These are phyloP conservation scores for Penstemon eatonii DNA, from an alignment of 257 asterid species.

Conservation along the genomic window DNA sequence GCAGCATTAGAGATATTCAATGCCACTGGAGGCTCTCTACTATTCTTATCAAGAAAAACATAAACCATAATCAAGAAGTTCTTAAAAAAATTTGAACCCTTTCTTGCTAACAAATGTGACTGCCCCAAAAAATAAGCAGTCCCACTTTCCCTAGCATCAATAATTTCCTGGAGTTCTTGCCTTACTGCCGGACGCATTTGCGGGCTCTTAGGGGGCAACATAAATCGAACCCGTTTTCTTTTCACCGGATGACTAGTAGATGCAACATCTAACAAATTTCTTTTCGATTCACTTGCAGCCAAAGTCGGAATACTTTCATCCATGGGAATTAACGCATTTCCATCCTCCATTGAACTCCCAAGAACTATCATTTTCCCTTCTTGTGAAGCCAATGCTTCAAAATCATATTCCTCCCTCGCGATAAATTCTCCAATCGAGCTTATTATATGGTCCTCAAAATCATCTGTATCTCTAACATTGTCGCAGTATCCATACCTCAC, in stretches of 20 bases:
- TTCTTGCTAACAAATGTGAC: conserved; percentile 62
- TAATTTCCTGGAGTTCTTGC: conserved; percentile 66
- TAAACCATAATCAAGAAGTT: conserved; percentile 51
- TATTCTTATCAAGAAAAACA: conserved; percentile 71
- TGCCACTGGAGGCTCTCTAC: conserved; percentile 76
- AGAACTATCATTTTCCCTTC: conserved; percentile 73
- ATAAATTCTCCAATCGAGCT: conserved; percentile 81
- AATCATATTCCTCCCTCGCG: conserved; percentile 54
- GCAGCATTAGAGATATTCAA: conserved; percentile 86
- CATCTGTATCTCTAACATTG: conserved; percentile 58
- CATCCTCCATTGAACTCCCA: conserved; percentile 52
- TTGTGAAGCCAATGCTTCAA: conserved; percentile 45
- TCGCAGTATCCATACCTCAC: conserved; percentile 78
- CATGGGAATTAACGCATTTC: conserved; percentile 53
- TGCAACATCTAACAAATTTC: conserved; percentile 32
- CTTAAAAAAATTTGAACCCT: conserved; percentile 70
- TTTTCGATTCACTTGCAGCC: conserved; percentile 29
- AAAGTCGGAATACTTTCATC: conserved; percentile 6
- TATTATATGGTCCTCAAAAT: conserved; percentile 78
- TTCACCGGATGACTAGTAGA: conserved; percentile 27
- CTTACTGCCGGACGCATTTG: conserved; percentile 50
- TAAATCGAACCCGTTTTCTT: conserved; percentile 62
- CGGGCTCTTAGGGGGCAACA: conserved; percentile 63
- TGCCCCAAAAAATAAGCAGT: conserved; percentile 84
- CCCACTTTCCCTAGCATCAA: conserved; percentile 85